Conservation (phyloP, 2,329 filamentous ascomycete genomes). For the Chrysosporium queenslandicum region DNA sequence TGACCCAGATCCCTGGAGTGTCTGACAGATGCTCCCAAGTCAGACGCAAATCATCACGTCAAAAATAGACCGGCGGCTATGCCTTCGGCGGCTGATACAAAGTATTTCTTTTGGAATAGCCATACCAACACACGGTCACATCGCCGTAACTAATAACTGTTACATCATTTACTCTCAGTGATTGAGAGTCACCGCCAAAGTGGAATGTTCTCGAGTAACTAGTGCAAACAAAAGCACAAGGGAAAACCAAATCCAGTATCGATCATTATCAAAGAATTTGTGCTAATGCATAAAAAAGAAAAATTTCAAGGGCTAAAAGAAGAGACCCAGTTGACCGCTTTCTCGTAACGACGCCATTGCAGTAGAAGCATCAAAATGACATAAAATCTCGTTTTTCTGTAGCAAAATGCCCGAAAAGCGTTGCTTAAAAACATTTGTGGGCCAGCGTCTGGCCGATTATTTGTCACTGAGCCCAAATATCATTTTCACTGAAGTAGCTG, state of each 20-base stretch:
- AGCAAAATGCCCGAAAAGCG: not conserved
- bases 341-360: not conserved
- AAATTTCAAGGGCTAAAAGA: not conserved
- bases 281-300: not conserved
- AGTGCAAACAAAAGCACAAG: not conserved
- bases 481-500: constrained; percentile 13
- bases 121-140: not conserved
- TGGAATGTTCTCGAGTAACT: no score
- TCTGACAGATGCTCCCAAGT: not conserved
- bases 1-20: not conserved
- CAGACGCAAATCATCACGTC: constrained; percentile 1
- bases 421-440: not conserved
- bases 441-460: not conserved
- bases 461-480: constrained; percentile 16
- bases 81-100: not conserved
- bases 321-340: not conserved
- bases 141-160: not conserved
- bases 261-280: not conserved
- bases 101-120: not conserved
- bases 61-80: not conserved
- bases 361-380: not conserved
- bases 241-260: not conserved
- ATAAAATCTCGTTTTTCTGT: not conserved
- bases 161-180: not conserved
- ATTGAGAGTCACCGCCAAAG: not conserved